Evolutionary conservation across 176 grass and related monocot genomes (phyloP), one percentile per base, ranked within the genome.

Genomic region (Phragmites australis): DNA sequence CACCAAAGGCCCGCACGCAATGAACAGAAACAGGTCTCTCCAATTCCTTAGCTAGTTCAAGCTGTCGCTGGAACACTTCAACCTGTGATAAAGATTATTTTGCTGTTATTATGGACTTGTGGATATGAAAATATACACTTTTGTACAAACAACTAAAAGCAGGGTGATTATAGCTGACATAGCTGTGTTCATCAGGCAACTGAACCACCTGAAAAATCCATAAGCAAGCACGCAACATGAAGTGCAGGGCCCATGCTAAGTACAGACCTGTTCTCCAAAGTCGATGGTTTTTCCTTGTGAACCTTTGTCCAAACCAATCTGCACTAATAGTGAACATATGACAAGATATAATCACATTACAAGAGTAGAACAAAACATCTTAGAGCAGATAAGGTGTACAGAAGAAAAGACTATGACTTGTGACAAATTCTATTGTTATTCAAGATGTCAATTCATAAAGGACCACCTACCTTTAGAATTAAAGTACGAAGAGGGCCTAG

Each of bases 271-370:
- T 11, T 91, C 90, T 40, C 59, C 40, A 2, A 94, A 98, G 57
- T 94, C 84, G 74, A 93, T 93, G 50, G 65, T 79, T 80, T 89
- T 94, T 18, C 88, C 92, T 49, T 77, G 88, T n/a, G 92, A 92
- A 81, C 96, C 90, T 72, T 94, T 98, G 81, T 94, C 90, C 82
- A 98, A 58, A 79, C 96, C 92, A 86, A 82, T 94, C 96, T 94
- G 75, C 79, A 87, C 58, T 50, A 71, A 17, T 11, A 68, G 22
- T 46, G 47, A 76, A 79, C 8, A 78, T 55, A 59, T 40, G 23
- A 57, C 31, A 82, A 55, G 32, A 45, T 9, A 49, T 40, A 81
- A 27, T 67, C 6, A 51, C 43, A 44, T 43, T 18, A 37, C 13
- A 83, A 77, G 15, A 18, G 10, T 31, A 41, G 31, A 6, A 58